A percentile compares a stretch with the other conserved stretches of the same genome.
Evolutionary conservation across 768 basidiomycete genomes (phyloP).

Genomic region (Suillus occidentalis): DNA sequence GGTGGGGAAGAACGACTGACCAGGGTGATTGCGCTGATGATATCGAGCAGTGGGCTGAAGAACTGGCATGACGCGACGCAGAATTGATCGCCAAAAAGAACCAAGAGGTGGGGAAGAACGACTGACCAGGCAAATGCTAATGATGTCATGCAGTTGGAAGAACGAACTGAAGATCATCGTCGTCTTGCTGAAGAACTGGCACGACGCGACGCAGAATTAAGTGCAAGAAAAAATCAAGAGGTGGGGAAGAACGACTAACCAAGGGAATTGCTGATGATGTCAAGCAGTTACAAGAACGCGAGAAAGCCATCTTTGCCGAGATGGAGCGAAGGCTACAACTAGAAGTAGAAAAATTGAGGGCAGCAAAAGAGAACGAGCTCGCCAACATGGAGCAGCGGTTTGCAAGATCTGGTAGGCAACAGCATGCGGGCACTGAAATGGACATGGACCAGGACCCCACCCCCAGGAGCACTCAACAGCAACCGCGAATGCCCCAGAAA

Average conservation of each 20-base stretch:
- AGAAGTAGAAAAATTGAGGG: slow-evolving; percentile 7
- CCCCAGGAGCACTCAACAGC: neutral
- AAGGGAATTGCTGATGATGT: neutral
- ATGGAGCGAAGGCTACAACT: neutral
- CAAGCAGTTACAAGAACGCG: neutral
- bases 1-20: neutral
- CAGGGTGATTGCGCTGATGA: neutral
- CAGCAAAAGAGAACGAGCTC: slow-evolving; percentile 10
- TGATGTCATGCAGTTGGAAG: neutral
- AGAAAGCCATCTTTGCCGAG: neutral
- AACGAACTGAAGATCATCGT: too few relatives aligned
- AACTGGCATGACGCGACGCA: neutral
- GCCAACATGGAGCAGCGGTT: slow-evolving; percentile 12
- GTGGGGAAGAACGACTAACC: neutral
- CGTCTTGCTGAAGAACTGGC: too few relatives aligned
- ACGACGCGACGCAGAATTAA: neutral
- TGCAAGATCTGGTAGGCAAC: neutral
- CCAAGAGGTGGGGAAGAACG: neutral
- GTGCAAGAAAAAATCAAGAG: neutral
- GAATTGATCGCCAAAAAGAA: neutral
- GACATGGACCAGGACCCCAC: neutral
- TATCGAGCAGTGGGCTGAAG: neutral
- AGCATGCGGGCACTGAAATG: neutral
- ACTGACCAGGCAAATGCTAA: neutral
- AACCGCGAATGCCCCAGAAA: neutral